phyloP scores from a whole-genome alignment of 306 rosid species.

The Casuarina glauca region DNA sequence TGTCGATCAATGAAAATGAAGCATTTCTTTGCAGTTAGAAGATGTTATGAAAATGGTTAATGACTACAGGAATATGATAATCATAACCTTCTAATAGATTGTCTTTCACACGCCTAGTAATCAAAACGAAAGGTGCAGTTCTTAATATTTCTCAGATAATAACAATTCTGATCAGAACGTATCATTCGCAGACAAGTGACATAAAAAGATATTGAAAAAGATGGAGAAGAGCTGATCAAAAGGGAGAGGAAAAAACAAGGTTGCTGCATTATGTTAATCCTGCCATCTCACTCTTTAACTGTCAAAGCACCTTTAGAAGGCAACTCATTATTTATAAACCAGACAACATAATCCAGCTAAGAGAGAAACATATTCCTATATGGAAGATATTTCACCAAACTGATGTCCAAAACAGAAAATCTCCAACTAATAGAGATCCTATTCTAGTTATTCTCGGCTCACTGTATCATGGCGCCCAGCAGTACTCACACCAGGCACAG shows the following conservation, averaged over 20 bases:
- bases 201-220: background rate
- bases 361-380: background rate
- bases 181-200: background rate
- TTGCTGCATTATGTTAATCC: background rate
- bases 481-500: background rate
- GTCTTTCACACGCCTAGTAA: no score
- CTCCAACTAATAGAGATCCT: background rate
- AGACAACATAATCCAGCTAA: background rate
- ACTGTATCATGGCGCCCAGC: background rate
- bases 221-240: background rate
- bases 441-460: conserved; percentile 3
- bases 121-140: no score
- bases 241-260: background rate
- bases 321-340: background rate
- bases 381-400: background rate
- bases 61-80: no score
- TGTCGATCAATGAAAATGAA: no score
- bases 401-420: background rate
- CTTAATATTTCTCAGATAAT: no score
- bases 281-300: background rate
- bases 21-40: background rate
- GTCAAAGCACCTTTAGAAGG: background rate
- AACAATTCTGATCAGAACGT: background rate
- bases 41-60: background rate
- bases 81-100: no score